These are phyloP conservation scores for Physcomitrium patens DNA, from an alignment of 225 moss, liverwort and hornwort genomes.

Conservation along the genomic window DNA sequence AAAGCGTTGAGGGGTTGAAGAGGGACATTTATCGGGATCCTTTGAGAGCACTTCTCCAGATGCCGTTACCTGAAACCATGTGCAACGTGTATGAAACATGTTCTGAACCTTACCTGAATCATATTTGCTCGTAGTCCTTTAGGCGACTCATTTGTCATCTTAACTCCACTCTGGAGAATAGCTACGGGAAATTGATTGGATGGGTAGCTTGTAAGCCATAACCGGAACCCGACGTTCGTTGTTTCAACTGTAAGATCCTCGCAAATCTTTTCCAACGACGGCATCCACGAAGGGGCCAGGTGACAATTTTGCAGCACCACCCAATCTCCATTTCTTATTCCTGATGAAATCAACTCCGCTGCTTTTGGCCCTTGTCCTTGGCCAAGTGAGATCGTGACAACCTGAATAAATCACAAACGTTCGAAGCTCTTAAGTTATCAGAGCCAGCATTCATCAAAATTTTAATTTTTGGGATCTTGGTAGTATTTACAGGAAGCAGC, in stretches of 20 bases:
- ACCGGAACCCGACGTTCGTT: slow-evolving; percentile 57
- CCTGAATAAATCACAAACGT: slow-evolving; percentile 30
- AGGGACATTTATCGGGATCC: too few species aligned
- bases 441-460: too few species aligned
- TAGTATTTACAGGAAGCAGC: not conserved
- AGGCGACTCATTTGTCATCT: slow-evolving; percentile 89
- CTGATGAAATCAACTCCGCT: slow-evolving; percentile 57
- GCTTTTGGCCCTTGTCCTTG: slow-evolving; percentile 93
- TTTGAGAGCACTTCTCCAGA: too few species aligned
- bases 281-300: slow-evolving; percentile 89
- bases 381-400: slow-evolving; percentile 75
- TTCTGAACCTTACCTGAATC: slow-evolving; percentile 52
- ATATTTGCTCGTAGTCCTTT: slow-evolving; percentile 84
- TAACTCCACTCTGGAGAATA: slow-evolving; percentile 78
- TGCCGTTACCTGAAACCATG: not conserved
- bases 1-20: too few species aligned
- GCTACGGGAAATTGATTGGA: slow-evolving; percentile 75
- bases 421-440: not conserved
- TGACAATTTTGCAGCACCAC: slow-evolving; percentile 86
- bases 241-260: slow-evolving; percentile 52
- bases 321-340: slow-evolving; percentile 66
- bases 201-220: slow-evolving; percentile 92
- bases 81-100: not conserved
- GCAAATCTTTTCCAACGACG: slow-evolving; percentile 73
- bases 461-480: too few species aligned